Base-by-base conservation (phyloP, 495 filamentous ascomycete species). In the Aspergillus sclerotiicarbonarius region DNA sequence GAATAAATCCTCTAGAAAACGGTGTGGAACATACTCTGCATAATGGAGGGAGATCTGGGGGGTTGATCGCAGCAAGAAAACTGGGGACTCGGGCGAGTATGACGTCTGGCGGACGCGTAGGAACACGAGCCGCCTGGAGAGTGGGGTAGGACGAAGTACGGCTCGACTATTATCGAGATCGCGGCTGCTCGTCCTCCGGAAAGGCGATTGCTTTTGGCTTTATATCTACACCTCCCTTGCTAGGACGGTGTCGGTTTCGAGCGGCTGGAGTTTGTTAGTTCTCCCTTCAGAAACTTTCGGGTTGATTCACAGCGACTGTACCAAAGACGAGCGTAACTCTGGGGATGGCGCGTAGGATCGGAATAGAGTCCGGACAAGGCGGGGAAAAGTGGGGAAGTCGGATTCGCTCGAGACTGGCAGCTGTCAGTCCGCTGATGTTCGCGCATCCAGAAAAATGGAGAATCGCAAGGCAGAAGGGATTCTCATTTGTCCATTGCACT, bases 301-400 rank as follows among this genome's bases (percentile, higher is more conserved):
- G 45, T 41, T 39, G 16, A 47, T 47, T 51, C 44, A 41, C 35
- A 45, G 32, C 21, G 49, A 32, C n/a, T 48, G 32, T 46, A 43
- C 54, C 63, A 56, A 54, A 49, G 51, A 39, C 19, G 15, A 47
- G 44, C n/a, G 49, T 43, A 35, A 44, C 19, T 47, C 31, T 49
- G 52, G 33, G n/a, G 44, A 33, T 50, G 51, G 32, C 32, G 57
- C 31, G 15, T 50, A 44, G 44, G 51, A 53, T 58, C 60, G 57
- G 47, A 55, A 25, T 45, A 29, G 41, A 37, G 47, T 43, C 50
- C 46, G 51, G 53, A 21, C 9, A 35, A 62, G 53, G 61, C 50
- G 60, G 69, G 64, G 60, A 68, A 63, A 71, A 67, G 67, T 71
- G 69, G 69, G 62, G 65, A 53, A 59, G 35, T 46, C 20, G 39